A percentile compares a stretch with the other conserved stretches of the same genome.
Conservation (phyloP, 176 grass and related monocot species). For the Cenchrus purpureus region DNA sequence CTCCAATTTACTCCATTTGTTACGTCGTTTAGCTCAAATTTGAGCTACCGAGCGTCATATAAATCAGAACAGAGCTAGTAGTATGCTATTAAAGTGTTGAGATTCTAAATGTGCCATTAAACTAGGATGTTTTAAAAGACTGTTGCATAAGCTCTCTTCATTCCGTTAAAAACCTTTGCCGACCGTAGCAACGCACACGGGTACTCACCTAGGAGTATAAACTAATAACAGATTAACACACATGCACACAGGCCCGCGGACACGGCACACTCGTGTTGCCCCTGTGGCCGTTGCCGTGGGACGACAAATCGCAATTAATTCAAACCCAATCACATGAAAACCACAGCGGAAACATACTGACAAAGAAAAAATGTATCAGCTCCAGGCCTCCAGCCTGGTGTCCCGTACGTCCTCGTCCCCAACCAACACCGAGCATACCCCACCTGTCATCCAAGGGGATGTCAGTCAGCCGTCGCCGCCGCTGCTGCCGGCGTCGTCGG, state of each 20-base stretch:
- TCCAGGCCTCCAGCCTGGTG: slow-evolving; percentile 24
- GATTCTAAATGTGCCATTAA: too few relatives aligned
- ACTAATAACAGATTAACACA: not conserved
- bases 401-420: not conserved
- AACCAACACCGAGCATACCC: not conserved
- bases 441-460: slow-evolving; percentile 27
- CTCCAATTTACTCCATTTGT: too few relatives aligned
- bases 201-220: too few relatives aligned
- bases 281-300: slow-evolving; percentile 41
- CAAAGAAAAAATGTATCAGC: slow-evolving; percentile 22
- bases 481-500: not conserved
- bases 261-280: not conserved
- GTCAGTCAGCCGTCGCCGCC: slow-evolving; percentile 51
- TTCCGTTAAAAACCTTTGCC: too few relatives aligned
- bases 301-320: slow-evolving; percentile 29
- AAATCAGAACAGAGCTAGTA: too few relatives aligned
- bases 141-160: too few relatives aligned
- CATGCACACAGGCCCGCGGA: not conserved
- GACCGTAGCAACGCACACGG: too few relatives aligned
- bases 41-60: too few relatives aligned
- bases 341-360: slow-evolving; percentile 26
- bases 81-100: too few relatives aligned
- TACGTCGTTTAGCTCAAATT: too few relatives aligned
- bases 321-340: slow-evolving; percentile 52
- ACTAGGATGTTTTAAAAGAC: too few relatives aligned